Evolutionary conservation across 306 rosid species (phyloP), one percentile per base, ranked within the genome.

Genomic region (Inga oerstediana): DNA sequence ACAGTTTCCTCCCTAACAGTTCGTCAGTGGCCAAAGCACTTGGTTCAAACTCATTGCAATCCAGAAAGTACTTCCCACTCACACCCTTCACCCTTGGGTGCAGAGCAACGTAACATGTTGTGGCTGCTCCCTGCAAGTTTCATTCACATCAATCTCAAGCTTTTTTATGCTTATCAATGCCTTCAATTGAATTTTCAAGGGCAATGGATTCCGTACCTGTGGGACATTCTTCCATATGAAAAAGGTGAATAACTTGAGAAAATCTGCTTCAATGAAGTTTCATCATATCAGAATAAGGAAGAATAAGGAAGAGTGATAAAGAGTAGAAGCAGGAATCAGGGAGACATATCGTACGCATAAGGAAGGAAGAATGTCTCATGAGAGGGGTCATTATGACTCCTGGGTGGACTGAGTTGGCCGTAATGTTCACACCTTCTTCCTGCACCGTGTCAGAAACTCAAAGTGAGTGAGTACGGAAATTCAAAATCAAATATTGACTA

Each of bases 351-450:
- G 13, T 90, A 96, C 99, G 80, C 97, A 96, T 94, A 0, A 91
- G 79, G 24, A 93, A 13, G 22, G 92, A 54, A 49, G 99, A 94
- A 77, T 96, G 91, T 85, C 98, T 90, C 98, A 96, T 94, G 3
- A 96, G 97, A 69, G 99, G 98, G 32, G 98, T 96, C 97, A 92
- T 93, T 58, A 96, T 94, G 46, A 96, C 59, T 70, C 98, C 98
- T 2, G 99, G 99, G 82, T 96, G 99, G 69, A 96, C 97, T 0
- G 97, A 88, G 70, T 94, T 96, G 41, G 82, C 97, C 9, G 95
- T 90, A 72, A 96, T 89, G 87, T 91, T 96, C 70, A 73, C 93
- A 37, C 98, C 97, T 32, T 92, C 99, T 83, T 83, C 97, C 99
- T 93, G 91, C 79, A 85, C 30, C 30, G 56, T 79, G 17, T 73